Evolutionary conservation across 73 alveolate genomes (phyloP), one percentile per base, ranked within the genome.

Genomic region (Stentor coeruleus): DNA sequence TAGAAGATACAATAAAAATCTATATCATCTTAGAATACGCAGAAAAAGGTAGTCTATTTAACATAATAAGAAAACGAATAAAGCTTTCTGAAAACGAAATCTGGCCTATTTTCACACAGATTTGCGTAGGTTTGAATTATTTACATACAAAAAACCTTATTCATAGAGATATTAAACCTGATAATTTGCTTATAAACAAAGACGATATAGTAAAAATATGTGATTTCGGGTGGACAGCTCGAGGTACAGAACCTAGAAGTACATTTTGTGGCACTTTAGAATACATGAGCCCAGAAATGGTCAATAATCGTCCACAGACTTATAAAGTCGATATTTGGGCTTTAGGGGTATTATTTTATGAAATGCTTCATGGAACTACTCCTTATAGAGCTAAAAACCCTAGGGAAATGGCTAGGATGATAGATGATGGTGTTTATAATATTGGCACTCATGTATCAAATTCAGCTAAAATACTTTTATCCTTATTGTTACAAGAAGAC

Each of bases 211-310:
- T 41, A 79, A 79, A 79, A 41, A 58, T 79, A 14, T 39, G 85
- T 33, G 85, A 79, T 58, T 79, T 79, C 60, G 85, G 82, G n/a
- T 79, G 81, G 33, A 31, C 59, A 1, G 60, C 42, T 28, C 14
- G 57, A 39, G 59, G 74, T 1, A 1, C 59, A 20, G 83, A 75
- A 39, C n/a, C 31, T 20, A 75, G 76, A 75, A 28, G 26, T 15
- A 66, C 79, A 37, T 66, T 66, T 66, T 66, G 79, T 38, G 83
- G 83, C 6, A 75, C 83, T 20, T 89, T 91, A 74, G 98, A 95
- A 82, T 96, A 96, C 81, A 96, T 96, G 99, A 97, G 98, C 4
- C 99, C 99, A 28, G 99, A 96, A 83, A 94, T 95, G 92, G 58
- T 94, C 3, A 76, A 59, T 55, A 87, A 82, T 55, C 81, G 76